phyloP scores from a whole-genome alignment of 2,329 filamentous ascomycete species.

The Penicillium hesseltinei region DNA sequence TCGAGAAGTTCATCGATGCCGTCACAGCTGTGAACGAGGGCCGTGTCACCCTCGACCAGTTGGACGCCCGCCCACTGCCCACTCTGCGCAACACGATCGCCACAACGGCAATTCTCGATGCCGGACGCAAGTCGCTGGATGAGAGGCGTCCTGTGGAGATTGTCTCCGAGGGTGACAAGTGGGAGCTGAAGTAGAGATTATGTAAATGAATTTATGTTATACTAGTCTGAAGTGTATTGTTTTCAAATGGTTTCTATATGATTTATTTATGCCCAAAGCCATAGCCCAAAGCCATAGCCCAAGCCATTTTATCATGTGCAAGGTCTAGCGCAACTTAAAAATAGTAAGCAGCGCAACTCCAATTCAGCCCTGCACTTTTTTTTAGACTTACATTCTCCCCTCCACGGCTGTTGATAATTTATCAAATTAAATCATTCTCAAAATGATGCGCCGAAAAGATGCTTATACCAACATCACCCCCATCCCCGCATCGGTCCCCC shows the following conservation, averaged over 20 bases:
- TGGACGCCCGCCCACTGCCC: slow-evolving; percentile 77
- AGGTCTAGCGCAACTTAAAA: not conserved
- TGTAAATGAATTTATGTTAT: not conserved
- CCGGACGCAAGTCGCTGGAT: slow-evolving; percentile 79
- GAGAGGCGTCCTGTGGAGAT: slow-evolving; percentile 78
- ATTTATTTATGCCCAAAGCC: not conserved
- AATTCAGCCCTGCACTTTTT: not conserved
- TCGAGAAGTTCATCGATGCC: slow-evolving; percentile 94
- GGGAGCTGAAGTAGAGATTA: slow-evolving; percentile 62
- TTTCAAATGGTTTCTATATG: not conserved
- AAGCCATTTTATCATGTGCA: not conserved
- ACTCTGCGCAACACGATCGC: slow-evolving; percentile 87
- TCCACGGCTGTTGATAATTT: not conserved
- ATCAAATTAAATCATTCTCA: not conserved
- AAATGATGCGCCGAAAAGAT: slow-evolving; percentile 23
- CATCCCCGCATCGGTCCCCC: slow-evolving; percentile 65
- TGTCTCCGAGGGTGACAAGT: slow-evolving; percentile 45
- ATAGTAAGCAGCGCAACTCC: not conserved
- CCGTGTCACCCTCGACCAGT: slow-evolving; percentile 66
- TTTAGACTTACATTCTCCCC: not conserved
- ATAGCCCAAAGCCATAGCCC: not conserved
- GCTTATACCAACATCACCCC: slow-evolving; percentile 68
- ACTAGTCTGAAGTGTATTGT: not conserved
- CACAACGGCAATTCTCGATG: slow-evolving; percentile 87
- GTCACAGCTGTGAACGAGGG: slow-evolving; percentile 76